Conservation (phyloP, 495 filamentous ascomycete genomes). For the Xylaria palmicola region DNA sequence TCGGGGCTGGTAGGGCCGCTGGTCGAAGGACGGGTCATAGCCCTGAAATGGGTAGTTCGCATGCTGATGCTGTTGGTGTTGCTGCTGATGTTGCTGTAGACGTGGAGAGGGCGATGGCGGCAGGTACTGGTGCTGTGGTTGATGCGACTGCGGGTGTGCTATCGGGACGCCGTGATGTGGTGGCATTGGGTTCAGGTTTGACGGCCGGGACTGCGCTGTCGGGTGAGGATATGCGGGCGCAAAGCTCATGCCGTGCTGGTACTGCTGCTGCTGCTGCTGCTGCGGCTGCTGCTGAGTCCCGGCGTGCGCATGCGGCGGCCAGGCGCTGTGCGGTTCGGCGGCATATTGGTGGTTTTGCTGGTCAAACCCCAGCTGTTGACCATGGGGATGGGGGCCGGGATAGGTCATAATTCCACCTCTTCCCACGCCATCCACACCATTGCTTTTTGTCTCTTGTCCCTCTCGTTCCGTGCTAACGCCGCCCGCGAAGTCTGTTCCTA, state of each 20-base stretch:
- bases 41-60: constrained; percentile 28
- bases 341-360: constrained; percentile 33
- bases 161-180: constrained; percentile 1
- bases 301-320: constrained; percentile 21
- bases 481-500: background rate
- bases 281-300: constrained; percentile 3
- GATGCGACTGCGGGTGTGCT: constrained; percentile 9
- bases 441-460: background rate
- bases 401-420: constrained; percentile 42
- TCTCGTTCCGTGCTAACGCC: background rate
- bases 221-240: constrained; percentile 9
- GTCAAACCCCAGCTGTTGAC: constrained; percentile 39
- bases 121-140: background rate
- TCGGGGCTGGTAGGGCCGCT: constrained; percentile 24
- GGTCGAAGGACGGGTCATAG: constrained; percentile 32
- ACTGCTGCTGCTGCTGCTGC: constrained; percentile 12
- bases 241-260: constrained; percentile 10
- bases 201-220: constrained; percentile 10
- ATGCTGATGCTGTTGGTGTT: constrained; percentile 17
- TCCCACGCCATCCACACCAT: constrained; percentile 13
- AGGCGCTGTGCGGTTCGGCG: constrained; percentile 22
- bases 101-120: background rate
- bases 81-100: constrained; percentile 7
- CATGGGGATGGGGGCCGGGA: constrained; percentile 44
- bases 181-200: background rate